Evolutionary conservation across 179 eudicot species (phyloP), one percentile per base, ranked within the genome.

Genomic region (Spergularia azorica): DNA sequence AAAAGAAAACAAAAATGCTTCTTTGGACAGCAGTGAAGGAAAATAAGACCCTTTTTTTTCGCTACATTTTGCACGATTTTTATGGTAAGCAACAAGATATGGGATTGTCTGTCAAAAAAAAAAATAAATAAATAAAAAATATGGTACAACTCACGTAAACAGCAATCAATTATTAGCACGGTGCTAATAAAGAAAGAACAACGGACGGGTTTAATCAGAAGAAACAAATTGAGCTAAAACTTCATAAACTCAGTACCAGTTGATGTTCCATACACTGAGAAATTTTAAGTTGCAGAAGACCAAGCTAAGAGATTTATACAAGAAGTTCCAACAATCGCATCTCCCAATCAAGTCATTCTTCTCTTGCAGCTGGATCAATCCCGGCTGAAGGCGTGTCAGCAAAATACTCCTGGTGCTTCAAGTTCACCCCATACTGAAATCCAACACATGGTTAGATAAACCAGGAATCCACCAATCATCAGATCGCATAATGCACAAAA

Each of bases 321-420:
- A 68, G 50, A 46, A 46, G 50, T 46, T 38, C 60, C 8, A 52
- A 18, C 8, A 16, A 52, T 58, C 51, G 9, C 38, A 61, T 55
- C 21, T 66, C 15, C 36, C 54, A 52, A 71, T 59, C 64, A 26
- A 67, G 65, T 88, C 81, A 90, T 75, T 90, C 91, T 50, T 90
- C 86, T 76, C 76, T 84, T n/a, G 93, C 66, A 67, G 86, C 81
- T 79, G 91, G 83, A 69, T 91, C 96, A 72, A 88, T 65, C 61
- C 97, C 94, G 62, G 96, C 84, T 61, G 91, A 86, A 32, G 94
- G 92, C 83, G 88, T 90, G 78, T 93, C 97, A 36, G 98, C 97
- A 82, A 87, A 92, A 79, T 94, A 94, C 78, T 92, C 98, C 83
- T 88, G 98, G 81, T 94, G 98, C 83, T 94, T 94, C 74, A 89